Conservation (phyloP, 2,329 filamentous ascomycete species). For the Cladophialophora carrionii region DNA sequence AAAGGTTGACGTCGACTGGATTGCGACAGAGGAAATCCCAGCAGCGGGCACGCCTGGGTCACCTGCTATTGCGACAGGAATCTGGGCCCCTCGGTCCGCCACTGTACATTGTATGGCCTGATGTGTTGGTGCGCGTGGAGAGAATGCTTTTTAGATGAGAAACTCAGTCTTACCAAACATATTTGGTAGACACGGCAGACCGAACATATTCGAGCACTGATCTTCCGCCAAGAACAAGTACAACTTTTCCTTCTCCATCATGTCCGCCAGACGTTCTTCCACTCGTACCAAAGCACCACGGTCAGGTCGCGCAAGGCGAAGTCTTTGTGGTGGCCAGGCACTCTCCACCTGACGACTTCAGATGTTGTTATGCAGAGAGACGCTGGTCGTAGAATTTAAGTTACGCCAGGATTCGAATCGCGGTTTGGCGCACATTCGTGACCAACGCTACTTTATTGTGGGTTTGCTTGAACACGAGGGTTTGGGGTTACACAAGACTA, state of each 20-base stretch:
- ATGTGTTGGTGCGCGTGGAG: background rate
- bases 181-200: background rate
- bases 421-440: constrained; percentile 16
- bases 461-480: constrained; percentile 7
- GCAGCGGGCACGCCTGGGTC: background rate
- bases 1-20: constrained; percentile 4
- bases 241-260: background rate
- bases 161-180: constrained; percentile 2
- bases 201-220: constrained; percentile 1
- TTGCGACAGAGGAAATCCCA: background rate
- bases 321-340: background rate
- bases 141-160: constrained; percentile 1
- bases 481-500: constrained; percentile 31
- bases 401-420: constrained; percentile 20
- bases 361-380: background rate
- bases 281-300: background rate
- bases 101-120: constrained; percentile 30
- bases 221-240: background rate
- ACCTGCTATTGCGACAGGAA: constrained; percentile 8
- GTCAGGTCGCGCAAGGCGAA: background rate
- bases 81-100: constrained; percentile 8
- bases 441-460: constrained; percentile 10
- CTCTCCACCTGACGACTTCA: background rate
- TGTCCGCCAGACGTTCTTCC: background rate
- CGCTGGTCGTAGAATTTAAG: constrained; percentile 29